These are phyloP conservation scores for Marasmius tenuissimus DNA, from an alignment of 1,284 basidiomycete genomes.

Conservation along the genomic window DNA sequence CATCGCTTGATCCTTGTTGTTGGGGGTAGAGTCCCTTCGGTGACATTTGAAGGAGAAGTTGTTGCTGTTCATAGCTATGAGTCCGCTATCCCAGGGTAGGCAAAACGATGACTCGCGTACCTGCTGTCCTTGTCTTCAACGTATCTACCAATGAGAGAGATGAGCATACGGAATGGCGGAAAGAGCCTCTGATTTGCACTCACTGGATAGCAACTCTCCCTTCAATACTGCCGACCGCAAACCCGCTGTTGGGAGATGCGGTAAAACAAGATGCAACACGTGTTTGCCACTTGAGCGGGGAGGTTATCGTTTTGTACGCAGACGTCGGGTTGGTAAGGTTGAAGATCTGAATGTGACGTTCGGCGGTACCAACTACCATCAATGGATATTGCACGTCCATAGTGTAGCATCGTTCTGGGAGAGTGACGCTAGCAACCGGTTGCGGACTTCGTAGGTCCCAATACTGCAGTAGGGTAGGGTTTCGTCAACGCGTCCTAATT, in stretches of 20 bases:
- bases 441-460: conserved; percentile 83
- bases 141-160: conserved; percentile 48
- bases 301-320: conserved; percentile 77
- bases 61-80: conserved; percentile 41
- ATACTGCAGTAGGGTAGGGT: conserved; percentile 54
- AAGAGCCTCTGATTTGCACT: conserved; percentile 32
- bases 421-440: conserved; percentile 75
- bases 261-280: conserved; percentile 88
- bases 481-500: background rate
- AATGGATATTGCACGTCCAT: conserved; percentile 84
- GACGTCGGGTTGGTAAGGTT: conserved; percentile 82
- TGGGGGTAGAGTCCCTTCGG: conserved; percentile 70
- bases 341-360: conserved; percentile 87
- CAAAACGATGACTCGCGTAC: conserved; percentile 36
- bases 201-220: conserved; percentile 96
- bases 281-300: conserved; percentile 94
- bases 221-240: conserved; percentile 93
- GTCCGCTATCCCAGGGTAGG: background rate
- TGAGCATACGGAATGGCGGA: background rate
- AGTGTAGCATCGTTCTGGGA: conserved; percentile 90
- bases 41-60: conserved; percentile 99
- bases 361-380: conserved; percentile 95
- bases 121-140: conserved; percentile 76
- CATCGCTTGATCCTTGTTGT: conserved; percentile 71
- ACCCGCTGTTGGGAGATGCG: conserved; percentile 66